Conservation (phyloP, 2,329 filamentous ascomycete genomes). For the Penicillium expansum region DNA sequence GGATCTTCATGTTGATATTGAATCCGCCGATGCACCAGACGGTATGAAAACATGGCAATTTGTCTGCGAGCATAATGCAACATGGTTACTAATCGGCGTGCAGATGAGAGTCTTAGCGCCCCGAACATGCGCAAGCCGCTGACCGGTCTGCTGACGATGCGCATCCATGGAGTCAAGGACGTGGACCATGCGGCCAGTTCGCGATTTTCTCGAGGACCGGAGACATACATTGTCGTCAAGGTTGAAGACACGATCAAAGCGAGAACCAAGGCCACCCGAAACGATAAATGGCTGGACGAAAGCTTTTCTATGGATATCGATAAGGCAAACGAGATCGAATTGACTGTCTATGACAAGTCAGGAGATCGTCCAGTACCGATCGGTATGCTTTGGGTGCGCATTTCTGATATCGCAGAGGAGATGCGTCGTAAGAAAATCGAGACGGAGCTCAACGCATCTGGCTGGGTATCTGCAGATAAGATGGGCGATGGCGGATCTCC, state of each 20-base stretch:
- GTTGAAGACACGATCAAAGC: slow-evolving; percentile 92
- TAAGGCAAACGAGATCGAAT: slow-evolving; percentile 97
- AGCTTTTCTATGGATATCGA: slow-evolving; percentile 90
- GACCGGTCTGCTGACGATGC: slow-evolving; percentile 82
- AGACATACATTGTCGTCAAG: slow-evolving; percentile 94
- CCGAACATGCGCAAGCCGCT: slow-evolving; percentile 95
- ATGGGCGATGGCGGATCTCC: slow-evolving; percentile 65
- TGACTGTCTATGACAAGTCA: slow-evolving; percentile 96
- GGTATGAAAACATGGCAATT: slow-evolving; percentile 57
- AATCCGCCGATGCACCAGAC: slow-evolving; percentile 72
- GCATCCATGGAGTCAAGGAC: slow-evolving; percentile 84
- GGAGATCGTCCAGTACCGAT: slow-evolving; percentile 89
- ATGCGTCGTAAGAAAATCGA: slow-evolving; percentile 97
- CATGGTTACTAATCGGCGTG: slow-evolving; percentile 28
- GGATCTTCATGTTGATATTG: slow-evolving; percentile 92
- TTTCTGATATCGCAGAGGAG: slow-evolving; percentile 96
- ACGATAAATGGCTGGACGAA: slow-evolving; percentile 88
- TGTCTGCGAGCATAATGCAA: no score
- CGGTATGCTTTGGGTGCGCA: slow-evolving; percentile 90
- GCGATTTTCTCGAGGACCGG: slow-evolving; percentile 83
- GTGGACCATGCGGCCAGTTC: slow-evolving; percentile 86
- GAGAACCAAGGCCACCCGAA: slow-evolving; percentile 78
- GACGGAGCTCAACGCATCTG: slow-evolving; percentile 87
- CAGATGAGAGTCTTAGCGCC: slow-evolving; percentile 94
- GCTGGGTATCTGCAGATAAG: slow-evolving; percentile 96